Evolutionary conservation across 2,329 filamentous ascomycete genomes (phyloP).

Genomic region (Botryosphaeria dothidea): DNA sequence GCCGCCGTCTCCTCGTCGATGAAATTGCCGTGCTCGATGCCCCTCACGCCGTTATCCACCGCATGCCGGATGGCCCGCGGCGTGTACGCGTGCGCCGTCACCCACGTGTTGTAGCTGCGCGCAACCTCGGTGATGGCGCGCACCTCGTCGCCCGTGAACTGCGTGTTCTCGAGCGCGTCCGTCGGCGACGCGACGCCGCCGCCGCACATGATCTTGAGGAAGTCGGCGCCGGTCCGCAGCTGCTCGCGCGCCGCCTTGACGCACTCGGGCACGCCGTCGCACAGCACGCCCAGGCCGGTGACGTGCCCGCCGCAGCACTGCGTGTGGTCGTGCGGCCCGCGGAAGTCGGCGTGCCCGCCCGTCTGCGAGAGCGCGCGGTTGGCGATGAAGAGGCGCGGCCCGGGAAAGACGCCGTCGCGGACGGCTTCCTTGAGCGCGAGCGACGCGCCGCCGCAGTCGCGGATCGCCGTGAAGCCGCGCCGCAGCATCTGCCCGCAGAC

Average conservation of each 20-base stretch:
- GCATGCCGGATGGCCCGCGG: conserved; percentile 56
- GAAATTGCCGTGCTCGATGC: conserved; percentile 64
- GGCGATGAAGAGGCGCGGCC: conserved; percentile 38
- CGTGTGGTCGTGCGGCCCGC: conserved; percentile 45
- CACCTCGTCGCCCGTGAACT: conserved; percentile 61
- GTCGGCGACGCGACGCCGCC: conserved; percentile 60
- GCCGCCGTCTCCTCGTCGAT: conserved; percentile 58
- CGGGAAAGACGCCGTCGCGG: conserved; percentile 56
- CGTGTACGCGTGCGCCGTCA: conserved; percentile 62
- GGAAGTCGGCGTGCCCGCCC: conserved; percentile 59
- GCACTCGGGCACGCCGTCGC: conserved; percentile 58
- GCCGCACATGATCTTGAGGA: conserved; percentile 63
- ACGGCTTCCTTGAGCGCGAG: conserved; percentile 59
- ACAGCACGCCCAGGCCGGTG: conserved; percentile 46
- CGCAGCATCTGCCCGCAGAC: conserved; percentile 53
- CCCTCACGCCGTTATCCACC: conserved; percentile 55
- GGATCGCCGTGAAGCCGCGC: conserved; percentile 60
- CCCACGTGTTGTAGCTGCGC: conserved; percentile 51
- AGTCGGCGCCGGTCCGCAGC: conserved; percentile 58
- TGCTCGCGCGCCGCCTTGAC: conserved; percentile 55
- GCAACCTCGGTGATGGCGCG: conserved; percentile 55
- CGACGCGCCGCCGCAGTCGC: conserved; percentile 60
- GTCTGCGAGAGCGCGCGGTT: conserved; percentile 57
- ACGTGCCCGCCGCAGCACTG: conserved; percentile 51
- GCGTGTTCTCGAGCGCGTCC: conserved; percentile 54